Base-by-base conservation (phyloP, 1,284 basidiomycete genomes). In the Crepidotus sp. region DNA sequence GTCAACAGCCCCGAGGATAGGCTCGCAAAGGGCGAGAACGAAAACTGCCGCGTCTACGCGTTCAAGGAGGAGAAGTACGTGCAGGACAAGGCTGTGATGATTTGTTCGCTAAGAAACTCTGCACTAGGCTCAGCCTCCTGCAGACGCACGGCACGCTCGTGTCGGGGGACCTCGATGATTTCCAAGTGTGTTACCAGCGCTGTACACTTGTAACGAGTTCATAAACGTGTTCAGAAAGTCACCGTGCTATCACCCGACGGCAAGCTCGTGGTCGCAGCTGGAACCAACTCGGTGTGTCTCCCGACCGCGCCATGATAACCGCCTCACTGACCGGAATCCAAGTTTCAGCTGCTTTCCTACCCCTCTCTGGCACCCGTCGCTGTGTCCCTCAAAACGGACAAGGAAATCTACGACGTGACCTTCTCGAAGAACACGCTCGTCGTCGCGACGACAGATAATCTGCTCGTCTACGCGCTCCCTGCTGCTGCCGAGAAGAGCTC, bases 1-100 rank as follows among this genome's bases (percentile, higher is more conserved):
- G 77, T 95, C 51, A 96, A 95, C 61, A 87, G 86, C 49, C 63
- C 82, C 0, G 63, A 69, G 27, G 76, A 81, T 19, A 68, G 72
- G 40, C 60, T 93, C 19, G 60, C 74, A 55, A 70, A 65, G 15
- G 84, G 82, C 1, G 64, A 71, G 49, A 96, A 95, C 55, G 72
- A 86, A 58, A 91, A 96, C 53, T 89, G 89, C 59, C 77, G 92
- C 37, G 65, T 83, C 27, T 91, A 80, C 58, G 63, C 58, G 8
- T 69, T 85, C 43, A 64, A 68, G 37, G 74, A 81, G 15, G 67
- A 80, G 46, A 74, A 72, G 86, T 80, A 58, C 30, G 68, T 64
- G 25, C 38, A 15, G 14, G 9, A 8, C 5, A 19, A 26, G 10
- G 19, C 17, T 13, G n/a, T 14, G 3, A 11, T 24, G 5, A 27